These are phyloP conservation scores for Populus alba DNA, from an alignment of 345 rosid genomes.

Conservation along the genomic window DNA sequence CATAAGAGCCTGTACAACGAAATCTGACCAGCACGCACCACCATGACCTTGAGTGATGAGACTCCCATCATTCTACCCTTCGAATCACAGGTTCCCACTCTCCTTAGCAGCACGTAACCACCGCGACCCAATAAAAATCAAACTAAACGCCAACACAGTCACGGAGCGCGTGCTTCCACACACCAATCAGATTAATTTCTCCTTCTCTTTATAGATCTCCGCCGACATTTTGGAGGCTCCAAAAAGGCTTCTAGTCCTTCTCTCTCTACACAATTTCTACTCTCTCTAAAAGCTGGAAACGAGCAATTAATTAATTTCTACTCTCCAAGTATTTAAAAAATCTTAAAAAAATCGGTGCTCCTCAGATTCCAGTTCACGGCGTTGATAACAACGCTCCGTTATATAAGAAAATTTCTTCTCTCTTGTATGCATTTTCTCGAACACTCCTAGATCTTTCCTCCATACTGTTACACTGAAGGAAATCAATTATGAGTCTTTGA, in stretches of 20 bases:
- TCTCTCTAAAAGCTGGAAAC: background rate
- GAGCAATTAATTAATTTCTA: background rate
- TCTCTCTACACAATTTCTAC: background rate
- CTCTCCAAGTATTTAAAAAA: background rate
- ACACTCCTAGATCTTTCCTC: constrained; percentile 41
- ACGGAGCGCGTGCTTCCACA: background rate
- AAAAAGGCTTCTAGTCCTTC: background rate
- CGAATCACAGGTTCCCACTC: background rate
- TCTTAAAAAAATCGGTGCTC: background rate
- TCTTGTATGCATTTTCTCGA: constrained; percentile 25
- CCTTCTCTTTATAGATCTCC: constrained; percentile 22
- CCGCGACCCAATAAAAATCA: background rate
- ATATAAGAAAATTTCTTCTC: background rate
- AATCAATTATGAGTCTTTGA: constrained; percentile 13
- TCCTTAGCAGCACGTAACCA: background rate
- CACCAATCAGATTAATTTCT: background rate
- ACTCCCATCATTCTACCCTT: background rate
- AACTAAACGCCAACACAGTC: too few species aligned
- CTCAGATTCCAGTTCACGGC: constrained; percentile 44
- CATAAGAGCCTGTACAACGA: background rate
- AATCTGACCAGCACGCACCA: constrained; percentile 14
- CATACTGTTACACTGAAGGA: constrained; percentile 13
- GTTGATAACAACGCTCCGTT: constrained; percentile 17
- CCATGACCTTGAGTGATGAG: background rate
- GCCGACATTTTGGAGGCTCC: constrained; percentile 34